These are phyloP conservation scores for Trypanosoma scelopori DNA, from an alignment of 208 protist genomes.

Conservation along the genomic window DNA sequence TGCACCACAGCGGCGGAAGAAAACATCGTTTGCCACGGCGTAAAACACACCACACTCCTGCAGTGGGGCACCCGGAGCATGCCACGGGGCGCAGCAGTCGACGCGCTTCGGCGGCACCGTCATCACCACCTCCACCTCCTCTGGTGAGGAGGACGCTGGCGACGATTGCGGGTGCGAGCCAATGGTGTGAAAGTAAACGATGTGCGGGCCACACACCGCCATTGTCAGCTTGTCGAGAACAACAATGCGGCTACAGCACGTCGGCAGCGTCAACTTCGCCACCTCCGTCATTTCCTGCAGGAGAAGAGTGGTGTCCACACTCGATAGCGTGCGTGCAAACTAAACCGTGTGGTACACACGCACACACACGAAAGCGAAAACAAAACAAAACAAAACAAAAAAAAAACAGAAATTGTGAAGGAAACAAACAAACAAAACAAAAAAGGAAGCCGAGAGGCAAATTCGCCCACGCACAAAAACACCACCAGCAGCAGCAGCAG, in stretches of 20 bases:
- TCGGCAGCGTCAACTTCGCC: conserved; percentile 39
- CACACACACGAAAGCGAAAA: too few species aligned
- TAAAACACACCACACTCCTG: conserved; percentile 26
- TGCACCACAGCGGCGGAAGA: conserved; percentile 16
- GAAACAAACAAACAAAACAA: too few species aligned
- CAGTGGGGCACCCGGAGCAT: conserved; percentile 33
- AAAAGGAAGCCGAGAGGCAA: too few species aligned
- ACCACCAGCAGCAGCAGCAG: too few species aligned
- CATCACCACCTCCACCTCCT: neutral
- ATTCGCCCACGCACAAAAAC: too few species aligned
- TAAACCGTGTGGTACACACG: too few species aligned
- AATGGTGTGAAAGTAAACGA: conserved; percentile 31
- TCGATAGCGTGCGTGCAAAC: neutral
- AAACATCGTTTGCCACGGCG: conserved; percentile 4
- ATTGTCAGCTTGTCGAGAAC: conserved; percentile 32
- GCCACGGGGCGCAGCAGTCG: conserved; percentile 43
- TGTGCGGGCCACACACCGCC: conserved; percentile 40
- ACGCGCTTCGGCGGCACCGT: neutral
- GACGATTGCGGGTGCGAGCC: neutral
- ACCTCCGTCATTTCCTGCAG: conserved; percentile 29
- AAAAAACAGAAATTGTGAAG: too few species aligned
- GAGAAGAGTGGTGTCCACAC: neutral
- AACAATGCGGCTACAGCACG: conserved; percentile 40
- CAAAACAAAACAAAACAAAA: too few species aligned
- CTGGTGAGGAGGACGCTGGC: neutral